Conservation (phyloP, 805 yeast genomes). For the Metschnikowia lachancei region DNA sequence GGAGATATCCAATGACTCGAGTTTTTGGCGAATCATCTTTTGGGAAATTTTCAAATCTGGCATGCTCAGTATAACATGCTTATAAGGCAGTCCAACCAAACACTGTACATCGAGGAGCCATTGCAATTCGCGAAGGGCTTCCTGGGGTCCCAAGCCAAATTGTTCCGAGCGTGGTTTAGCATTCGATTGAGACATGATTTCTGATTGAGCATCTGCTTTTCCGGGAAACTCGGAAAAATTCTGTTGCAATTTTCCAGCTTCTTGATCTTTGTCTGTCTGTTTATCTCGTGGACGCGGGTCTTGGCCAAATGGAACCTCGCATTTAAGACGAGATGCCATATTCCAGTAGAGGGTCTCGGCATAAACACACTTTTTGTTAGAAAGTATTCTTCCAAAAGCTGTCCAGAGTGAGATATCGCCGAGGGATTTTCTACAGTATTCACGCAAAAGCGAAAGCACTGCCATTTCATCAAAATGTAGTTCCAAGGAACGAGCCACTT, state of each 20-base stretch:
- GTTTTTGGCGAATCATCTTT: background rate
- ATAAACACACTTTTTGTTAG: background rate
- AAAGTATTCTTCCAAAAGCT: conserved; percentile 9
- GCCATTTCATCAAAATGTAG: conserved; percentile 13
- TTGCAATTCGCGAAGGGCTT: conserved; percentile 7
- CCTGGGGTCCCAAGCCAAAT: too few species aligned
- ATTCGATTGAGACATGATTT: too few species aligned
- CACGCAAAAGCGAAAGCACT: conserved; percentile 6
- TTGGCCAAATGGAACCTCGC: background rate
- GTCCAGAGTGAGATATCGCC: conserved; percentile 23
- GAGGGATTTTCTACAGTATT: conserved; percentile 13
- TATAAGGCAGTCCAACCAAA: conserved; percentile 13
- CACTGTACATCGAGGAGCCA: conserved; percentile 20
- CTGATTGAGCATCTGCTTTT: background rate
- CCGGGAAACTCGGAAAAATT: too few species aligned
- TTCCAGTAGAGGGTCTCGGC: background rate
- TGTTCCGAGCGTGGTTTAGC: too few species aligned
- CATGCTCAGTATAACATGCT: conserved; percentile 6
- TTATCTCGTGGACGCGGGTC: background rate
- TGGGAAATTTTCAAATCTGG: background rate
- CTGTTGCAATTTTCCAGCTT: too few species aligned
- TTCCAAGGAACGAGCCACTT: conserved; percentile 5
- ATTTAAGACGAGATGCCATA: background rate
- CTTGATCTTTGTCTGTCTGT: too few species aligned
- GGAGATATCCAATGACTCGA: background rate